phyloP scores from a whole-genome alignment of 2,329 filamentous ascomycete genomes.

The Aspergillus sergii region DNA sequence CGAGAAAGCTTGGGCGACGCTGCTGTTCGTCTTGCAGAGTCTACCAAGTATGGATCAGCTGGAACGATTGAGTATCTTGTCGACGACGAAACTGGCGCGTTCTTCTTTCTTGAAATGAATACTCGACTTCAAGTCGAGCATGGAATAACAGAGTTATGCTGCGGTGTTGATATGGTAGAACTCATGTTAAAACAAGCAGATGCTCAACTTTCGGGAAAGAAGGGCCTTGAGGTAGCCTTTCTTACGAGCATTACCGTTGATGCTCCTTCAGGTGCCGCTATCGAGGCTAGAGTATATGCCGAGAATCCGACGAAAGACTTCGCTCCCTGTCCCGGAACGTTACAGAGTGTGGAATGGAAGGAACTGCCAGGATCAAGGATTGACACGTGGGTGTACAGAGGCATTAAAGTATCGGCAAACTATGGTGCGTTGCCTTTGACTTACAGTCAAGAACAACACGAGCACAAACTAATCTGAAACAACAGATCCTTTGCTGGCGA shows the following conservation, averaged over 20 bases:
- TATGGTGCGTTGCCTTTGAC: slow-evolving; percentile 51
- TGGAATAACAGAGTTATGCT: slow-evolving; percentile 60
- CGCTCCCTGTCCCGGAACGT: slow-evolving; percentile 60
- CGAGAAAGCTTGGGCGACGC: slow-evolving; percentile 65
- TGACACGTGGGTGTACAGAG: slow-evolving; percentile 66
- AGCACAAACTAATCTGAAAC: neutral
- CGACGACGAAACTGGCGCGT: slow-evolving; percentile 77
- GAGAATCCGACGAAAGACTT: slow-evolving; percentile 63
- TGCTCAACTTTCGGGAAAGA: slow-evolving; percentile 48
- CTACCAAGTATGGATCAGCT: slow-evolving; percentile 73
- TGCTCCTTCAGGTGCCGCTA: slow-evolving; percentile 50
- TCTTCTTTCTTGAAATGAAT: slow-evolving; percentile 69
- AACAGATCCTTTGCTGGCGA: slow-evolving; percentile 58
- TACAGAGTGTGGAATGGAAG: slow-evolving; percentile 62
- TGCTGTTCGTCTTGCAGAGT: slow-evolving; percentile 67
- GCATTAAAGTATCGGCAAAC: slow-evolving; percentile 58
- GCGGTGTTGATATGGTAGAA: slow-evolving; percentile 56
- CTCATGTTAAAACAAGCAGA: slow-evolving; percentile 61
- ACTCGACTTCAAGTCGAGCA: slow-evolving; percentile 62
- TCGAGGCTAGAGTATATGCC: slow-evolving; percentile 59
- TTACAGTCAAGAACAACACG: neutral
- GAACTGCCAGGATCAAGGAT: slow-evolving; percentile 53
- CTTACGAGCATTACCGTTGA: slow-evolving; percentile 48
- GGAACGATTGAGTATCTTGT: slow-evolving; percentile 91
- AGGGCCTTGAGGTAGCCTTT: slow-evolving; percentile 46